Conservation (phyloP, 345 rosid genomes). For the Melaleuca quinquenervia region DNA sequence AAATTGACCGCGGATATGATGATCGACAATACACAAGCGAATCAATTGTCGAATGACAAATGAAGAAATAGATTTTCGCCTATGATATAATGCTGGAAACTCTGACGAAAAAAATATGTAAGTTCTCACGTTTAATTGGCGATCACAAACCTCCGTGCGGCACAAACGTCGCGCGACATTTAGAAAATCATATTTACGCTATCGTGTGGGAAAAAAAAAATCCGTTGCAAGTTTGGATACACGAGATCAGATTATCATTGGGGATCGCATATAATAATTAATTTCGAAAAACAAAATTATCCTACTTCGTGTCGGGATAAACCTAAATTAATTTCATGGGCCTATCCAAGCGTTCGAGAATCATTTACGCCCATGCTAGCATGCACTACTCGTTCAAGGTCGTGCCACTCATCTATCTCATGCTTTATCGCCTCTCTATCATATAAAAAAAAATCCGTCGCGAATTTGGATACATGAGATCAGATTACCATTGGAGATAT, state of each 20-base stretch:
- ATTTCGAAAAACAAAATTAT: not conserved
- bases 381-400: not conserved
- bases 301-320: not conserved
- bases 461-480: not conserved
- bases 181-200: not conserved
- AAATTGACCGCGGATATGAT: not conserved
- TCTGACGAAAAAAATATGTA: not conserved
- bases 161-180: not conserved
- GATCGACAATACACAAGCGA: not conserved
- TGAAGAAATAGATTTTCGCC: not conserved
- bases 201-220: not conserved
- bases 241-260: not conserved
- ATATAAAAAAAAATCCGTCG: not conserved
- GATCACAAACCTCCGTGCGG: not conserved
- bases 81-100: not conserved
- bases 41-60: not conserved
- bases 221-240: not conserved
- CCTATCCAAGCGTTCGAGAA: not conserved
- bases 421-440: not conserved
- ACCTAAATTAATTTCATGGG: not conserved
- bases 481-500: not conserved
- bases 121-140: not conserved
- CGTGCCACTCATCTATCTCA: not conserved
- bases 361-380: not conserved
- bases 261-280: not conserved